phyloP scores from a whole-genome alignment of 441 rosid species.

The Adansonia madagascariensis region DNA sequence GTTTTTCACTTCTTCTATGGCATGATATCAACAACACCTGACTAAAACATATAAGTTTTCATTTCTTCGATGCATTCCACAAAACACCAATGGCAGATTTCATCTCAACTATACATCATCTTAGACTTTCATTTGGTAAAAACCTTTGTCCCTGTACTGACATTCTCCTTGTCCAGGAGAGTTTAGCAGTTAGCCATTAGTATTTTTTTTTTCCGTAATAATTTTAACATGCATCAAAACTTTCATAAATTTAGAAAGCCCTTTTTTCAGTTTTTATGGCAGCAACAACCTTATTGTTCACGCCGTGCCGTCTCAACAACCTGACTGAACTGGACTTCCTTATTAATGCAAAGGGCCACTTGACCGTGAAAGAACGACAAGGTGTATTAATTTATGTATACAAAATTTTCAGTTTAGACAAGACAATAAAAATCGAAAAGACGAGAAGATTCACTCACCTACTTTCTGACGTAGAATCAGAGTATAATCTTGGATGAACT shows the following conservation, averaged over 20 bases:
- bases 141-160: too few relatives aligned
- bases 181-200: background rate
- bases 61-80: too few relatives aligned
- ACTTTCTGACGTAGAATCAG: background rate
- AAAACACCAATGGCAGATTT: too few relatives aligned
- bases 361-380: background rate
- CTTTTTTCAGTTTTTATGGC: background rate
- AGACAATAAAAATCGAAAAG: background rate
- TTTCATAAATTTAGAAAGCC: background rate
- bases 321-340: background rate
- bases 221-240: background rate
- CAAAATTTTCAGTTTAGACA: background rate
- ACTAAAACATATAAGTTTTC: too few relatives aligned
- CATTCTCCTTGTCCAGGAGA: background rate
- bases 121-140: too few relatives aligned
- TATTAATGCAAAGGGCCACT: background rate
- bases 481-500: background rate
- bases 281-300: slow-evolving; percentile 11
- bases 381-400: too few relatives aligned
- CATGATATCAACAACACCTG: too few relatives aligned
- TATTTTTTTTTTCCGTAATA: background rate
- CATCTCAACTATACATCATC: too few relatives aligned
- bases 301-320: background rate
- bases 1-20: too few relatives aligned
- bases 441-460: background rate